Percentiles rank a stretch among this genome's conserved stretches.
Evolutionary conservation across 768 basidiomycete species (phyloP).

Genomic region (Tylopilus plumbeoviolaceoides): DNA sequence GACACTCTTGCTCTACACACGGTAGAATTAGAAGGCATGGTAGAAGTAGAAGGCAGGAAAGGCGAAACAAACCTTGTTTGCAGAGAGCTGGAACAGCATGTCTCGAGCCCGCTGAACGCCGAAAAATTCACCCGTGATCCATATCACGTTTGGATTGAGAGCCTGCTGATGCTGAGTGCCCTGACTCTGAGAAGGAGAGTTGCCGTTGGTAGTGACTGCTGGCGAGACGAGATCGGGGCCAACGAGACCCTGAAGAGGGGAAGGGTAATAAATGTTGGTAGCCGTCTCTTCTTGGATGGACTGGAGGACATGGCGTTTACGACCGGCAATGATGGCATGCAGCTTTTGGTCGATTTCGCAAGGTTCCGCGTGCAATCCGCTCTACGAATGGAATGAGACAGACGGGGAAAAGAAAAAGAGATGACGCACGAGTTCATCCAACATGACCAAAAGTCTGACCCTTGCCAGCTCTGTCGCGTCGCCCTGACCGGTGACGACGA

Average conservation of each 20-base stretch:
- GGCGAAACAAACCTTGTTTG: constrained; percentile 61
- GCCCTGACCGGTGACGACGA: constrained; percentile 84
- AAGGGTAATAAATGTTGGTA: constrained; percentile 94
- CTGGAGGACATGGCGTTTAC: constrained; percentile 83
- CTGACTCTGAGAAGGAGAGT: constrained; percentile 30
- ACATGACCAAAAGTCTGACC: constrained; percentile 85
- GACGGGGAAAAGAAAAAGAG: not conserved
- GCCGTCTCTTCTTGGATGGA: constrained; percentile 95
- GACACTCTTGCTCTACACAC: constrained; percentile 72
- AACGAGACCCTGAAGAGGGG: constrained; percentile 81
- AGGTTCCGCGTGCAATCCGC: constrained; percentile 83
- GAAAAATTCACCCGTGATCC: constrained; percentile 98
- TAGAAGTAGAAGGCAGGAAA: not conserved
- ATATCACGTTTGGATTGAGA: constrained; percentile 75
- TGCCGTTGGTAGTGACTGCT: constrained; percentile 33
- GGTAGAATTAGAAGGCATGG: not conserved
- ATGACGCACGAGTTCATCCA: constrained; percentile 84
- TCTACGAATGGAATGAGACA: constrained; percentile 41
- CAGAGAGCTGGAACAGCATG: constrained; percentile 87
- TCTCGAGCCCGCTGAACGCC: constrained; percentile 92
- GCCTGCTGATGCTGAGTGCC: constrained; percentile 28
- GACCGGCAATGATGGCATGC: constrained; percentile 85
- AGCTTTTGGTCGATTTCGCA: constrained; percentile 95
- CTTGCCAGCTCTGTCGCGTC: constrained; percentile 91
- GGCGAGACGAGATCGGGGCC: constrained; percentile 54